Evolutionary conservation across 257 asterid species (phyloP), one percentile per base, ranked within the genome.

Genomic region (Handroanthus guayacan): DNA sequence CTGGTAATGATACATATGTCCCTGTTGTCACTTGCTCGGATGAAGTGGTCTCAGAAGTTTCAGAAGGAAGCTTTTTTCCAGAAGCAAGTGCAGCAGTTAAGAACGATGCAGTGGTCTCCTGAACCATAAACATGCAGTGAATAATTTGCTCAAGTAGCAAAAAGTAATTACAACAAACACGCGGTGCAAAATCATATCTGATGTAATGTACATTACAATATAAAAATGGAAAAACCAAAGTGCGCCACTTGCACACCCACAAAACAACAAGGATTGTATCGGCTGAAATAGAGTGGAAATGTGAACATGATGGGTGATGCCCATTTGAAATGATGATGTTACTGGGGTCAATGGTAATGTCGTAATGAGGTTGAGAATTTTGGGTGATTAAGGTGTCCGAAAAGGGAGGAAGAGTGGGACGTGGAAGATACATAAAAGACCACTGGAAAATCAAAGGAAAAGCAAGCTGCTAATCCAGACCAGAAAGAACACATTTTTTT

Each of bases 81-180:
- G 97, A 86, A 80, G 93, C 92, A 82, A 92, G 91, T 68, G 97
- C 91, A 75, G 92, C 89, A 75, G 88, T 73, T 88, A 94, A 83
- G 81, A 86, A 85, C 67, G 96, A 86, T 25, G 96, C 92, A 80
- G 98, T 83, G 70, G 97, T 86, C 78, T 92, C 98, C 99, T 95
- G 79, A 50, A 85, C 56, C 72, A 83, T 62, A 83, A 69, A 47
- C 54, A 67, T 70, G 50, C 71, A 67, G 45, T 17, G 36, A 50
- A 62, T 50, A 44, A 5, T 48, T 66, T 12, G 57, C 60, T 34
- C 47, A 31, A 51, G 63, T 39, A 51, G 66, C 6, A 55, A 67
- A 75, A 54, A 39, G n/a, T 16, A 54, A n/a, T 41, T 38, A 74
- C 0, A 31, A 31, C 16, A 43, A 18, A n/a, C 37, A 71, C 39